Percentiles rank a stretch among this genome's conserved stretches.
Conservation (phyloP, 2,329 filamentous ascomycete genomes). For the Cladosporium sp. region DNA sequence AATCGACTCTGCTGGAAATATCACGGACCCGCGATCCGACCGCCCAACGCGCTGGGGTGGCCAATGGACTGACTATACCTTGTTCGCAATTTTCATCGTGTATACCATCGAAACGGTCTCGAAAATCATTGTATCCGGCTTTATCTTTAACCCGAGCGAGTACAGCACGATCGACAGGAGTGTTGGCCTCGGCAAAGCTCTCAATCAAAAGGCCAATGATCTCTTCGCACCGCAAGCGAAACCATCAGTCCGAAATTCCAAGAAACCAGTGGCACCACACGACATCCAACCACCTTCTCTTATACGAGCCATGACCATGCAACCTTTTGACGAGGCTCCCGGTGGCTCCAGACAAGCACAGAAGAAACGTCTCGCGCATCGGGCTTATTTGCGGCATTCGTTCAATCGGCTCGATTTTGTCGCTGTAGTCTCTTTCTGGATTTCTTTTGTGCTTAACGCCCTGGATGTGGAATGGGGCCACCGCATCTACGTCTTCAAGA, state of each 20-base stretch:
- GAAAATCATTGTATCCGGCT: conserved; percentile 86
- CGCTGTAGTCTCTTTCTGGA: conserved; percentile 92
- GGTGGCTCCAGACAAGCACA: conserved; percentile 70
- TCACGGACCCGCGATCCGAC: conserved; percentile 51
- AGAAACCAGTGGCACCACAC: conserved; percentile 36
- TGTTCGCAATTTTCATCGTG: conserved; percentile 77
- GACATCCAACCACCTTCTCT: conserved; percentile 26
- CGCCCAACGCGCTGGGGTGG: conserved; percentile 59
- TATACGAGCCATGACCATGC: conserved; percentile 34
- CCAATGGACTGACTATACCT: conserved; percentile 67
- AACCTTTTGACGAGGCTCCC: conserved; percentile 42
- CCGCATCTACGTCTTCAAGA: conserved; percentile 86
- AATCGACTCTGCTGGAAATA: conserved; percentile 64
- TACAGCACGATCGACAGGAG: conserved; percentile 86
- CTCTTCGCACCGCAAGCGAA: conserved; percentile 80
- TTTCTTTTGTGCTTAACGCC: conserved; percentile 71
- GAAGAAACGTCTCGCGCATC: conserved; percentile 76
- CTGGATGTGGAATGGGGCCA: conserved; percentile 62
- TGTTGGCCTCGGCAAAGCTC: conserved; percentile 65
- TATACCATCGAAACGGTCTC: conserved; percentile 83
- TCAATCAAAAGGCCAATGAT: conserved; percentile 69
- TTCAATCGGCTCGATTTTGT: conserved; percentile 96
- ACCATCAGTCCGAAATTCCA: conserved; percentile 49
- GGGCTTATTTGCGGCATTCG: conserved; percentile 88
- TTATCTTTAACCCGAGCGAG: conserved; percentile 82